These are phyloP conservation scores for Pythium coloratum DNA, from an alignment of 352 stramenopile genomes.

Conservation along the genomic window DNA sequence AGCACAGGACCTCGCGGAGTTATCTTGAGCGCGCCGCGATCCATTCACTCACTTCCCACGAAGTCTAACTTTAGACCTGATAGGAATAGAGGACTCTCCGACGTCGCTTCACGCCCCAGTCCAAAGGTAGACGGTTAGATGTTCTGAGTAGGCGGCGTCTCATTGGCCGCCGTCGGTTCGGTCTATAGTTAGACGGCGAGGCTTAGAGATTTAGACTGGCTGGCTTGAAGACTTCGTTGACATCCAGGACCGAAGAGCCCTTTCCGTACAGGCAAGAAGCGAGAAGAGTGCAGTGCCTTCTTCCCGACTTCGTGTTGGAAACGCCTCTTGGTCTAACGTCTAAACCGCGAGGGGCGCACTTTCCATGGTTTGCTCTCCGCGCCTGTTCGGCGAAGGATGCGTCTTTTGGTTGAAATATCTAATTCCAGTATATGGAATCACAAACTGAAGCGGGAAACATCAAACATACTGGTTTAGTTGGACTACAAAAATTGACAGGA, in stretches of 20 bases:
- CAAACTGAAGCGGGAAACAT: not conserved
- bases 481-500: not conserved
- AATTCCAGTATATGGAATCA: not conserved
- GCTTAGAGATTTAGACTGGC: not conserved
- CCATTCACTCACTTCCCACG: not conserved
- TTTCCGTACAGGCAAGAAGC: not conserved
- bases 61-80: slow-evolving; percentile 3
- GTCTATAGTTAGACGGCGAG: slow-evolving; percentile 9
- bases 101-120: not conserved
- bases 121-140: slow-evolving; percentile 18
- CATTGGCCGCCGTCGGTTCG: slow-evolving; percentile 13
- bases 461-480: not conserved
- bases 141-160: slow-evolving; percentile 20
- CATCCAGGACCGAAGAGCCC: not conserved
- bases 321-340: not conserved
- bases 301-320: not conserved
- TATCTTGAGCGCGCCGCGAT: not conserved
- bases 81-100: not conserved
- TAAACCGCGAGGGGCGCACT: not conserved
- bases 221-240: not conserved
- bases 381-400: not conserved
- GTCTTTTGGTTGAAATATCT: not conserved
- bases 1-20: not conserved
- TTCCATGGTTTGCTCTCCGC: not conserved
- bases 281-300: slow-evolving; percentile 9